Conservation (phyloP, 2,329 filamentous ascomycete species). For the Metarhizium rileyi region DNA sequence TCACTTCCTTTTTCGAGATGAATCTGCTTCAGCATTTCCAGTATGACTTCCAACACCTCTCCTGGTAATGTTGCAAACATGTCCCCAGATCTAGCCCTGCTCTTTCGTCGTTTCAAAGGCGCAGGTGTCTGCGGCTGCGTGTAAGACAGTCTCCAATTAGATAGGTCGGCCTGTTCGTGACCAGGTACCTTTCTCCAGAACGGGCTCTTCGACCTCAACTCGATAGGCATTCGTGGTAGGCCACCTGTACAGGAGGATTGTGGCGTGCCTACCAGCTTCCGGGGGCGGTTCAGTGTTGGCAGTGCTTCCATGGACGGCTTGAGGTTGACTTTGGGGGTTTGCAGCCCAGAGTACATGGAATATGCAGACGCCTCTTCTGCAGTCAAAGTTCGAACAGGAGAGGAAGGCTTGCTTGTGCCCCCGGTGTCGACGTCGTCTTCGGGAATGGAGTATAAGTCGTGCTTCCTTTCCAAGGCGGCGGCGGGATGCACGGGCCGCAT, state of each 20-base stretch:
- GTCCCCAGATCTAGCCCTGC: slow-evolving; percentile 31
- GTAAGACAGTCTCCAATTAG: slow-evolving; percentile 6
- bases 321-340: slow-evolving; percentile 16
- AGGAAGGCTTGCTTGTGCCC: slow-evolving; percentile 8
- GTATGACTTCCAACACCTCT: slow-evolving; percentile 49
- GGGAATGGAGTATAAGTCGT: slow-evolving; percentile 7
- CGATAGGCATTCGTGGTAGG: slow-evolving; percentile 15
- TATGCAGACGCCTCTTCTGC: slow-evolving; percentile 15
- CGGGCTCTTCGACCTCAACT: slow-evolving; percentile 16
- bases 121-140: slow-evolving; percentile 6
- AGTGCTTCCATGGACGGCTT: slow-evolving; percentile 13
- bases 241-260: background rate
- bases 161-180: slow-evolving; percentile 30
- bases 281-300: slow-evolving; percentile 25
- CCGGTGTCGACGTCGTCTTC: slow-evolving; percentile 7
- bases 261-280: slow-evolving; percentile 21
- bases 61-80: slow-evolving; percentile 45
- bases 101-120: slow-evolving; percentile 5
- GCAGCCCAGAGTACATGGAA: slow-evolving; percentile 22
- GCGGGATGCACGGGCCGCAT: slow-evolving; percentile 9
- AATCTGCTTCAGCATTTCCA: slow-evolving; percentile 40
- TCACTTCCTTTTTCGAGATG: slow-evolving; percentile 38
- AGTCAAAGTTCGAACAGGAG: slow-evolving; percentile 5
- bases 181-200: slow-evolving; percentile 29
- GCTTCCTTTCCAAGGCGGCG: slow-evolving; percentile 10